Conservation (phyloP, 176 grass and related monocot species). For the Zoysia japonica region DNA sequence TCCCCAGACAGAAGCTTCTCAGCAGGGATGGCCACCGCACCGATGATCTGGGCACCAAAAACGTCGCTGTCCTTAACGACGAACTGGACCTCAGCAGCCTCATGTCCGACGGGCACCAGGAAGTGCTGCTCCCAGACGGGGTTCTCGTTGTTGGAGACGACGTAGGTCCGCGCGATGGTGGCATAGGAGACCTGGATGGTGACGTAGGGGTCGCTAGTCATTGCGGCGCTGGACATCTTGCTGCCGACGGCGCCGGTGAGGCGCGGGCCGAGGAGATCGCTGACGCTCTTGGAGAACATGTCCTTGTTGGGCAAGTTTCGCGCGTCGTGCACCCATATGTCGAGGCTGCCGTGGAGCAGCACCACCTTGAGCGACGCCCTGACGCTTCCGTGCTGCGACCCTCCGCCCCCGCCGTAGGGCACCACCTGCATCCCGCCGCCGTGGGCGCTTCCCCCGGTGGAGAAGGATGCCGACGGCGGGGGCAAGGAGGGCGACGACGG, state of each 20-base stretch:
- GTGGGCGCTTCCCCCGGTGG: slow-evolving; percentile 28
- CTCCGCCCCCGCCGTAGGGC: slow-evolving; percentile 35
- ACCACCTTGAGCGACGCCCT: slow-evolving; percentile 69
- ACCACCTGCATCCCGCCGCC: slow-evolving; percentile 53
- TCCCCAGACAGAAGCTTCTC: slow-evolving; percentile 55
- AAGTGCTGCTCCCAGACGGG: slow-evolving; percentile 84
- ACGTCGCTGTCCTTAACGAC: slow-evolving; percentile 82
- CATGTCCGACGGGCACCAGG: slow-evolving; percentile 68
- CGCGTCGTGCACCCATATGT: slow-evolving; percentile 68
- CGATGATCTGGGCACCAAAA: slow-evolving; percentile 71
- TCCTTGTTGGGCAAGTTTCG: slow-evolving; percentile 80
- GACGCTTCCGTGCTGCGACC: slow-evolving; percentile 38
- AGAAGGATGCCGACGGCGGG: slow-evolving; percentile 32
- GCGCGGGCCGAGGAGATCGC: slow-evolving; percentile 50
- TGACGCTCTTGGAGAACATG: slow-evolving; percentile 71
- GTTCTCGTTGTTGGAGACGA: slow-evolving; percentile 75
- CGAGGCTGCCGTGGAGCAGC: slow-evolving; percentile 81
- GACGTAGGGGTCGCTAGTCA: slow-evolving; percentile 89
- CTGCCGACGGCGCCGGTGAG: slow-evolving; percentile 40
- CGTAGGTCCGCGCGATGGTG: slow-evolving; percentile 63
- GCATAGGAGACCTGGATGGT: slow-evolving; percentile 56
- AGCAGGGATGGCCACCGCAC: slow-evolving; percentile 50
- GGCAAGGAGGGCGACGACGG: slow-evolving; percentile 26
- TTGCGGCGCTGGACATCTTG: slow-evolving; percentile 44
- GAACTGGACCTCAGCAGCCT: slow-evolving; percentile 64